Percentiles rank a stretch among this genome's conserved stretches.
Evolutionary conservation across 169 alveolate species (phyloP).

Genomic region (Plasmodium fragile): DNA sequence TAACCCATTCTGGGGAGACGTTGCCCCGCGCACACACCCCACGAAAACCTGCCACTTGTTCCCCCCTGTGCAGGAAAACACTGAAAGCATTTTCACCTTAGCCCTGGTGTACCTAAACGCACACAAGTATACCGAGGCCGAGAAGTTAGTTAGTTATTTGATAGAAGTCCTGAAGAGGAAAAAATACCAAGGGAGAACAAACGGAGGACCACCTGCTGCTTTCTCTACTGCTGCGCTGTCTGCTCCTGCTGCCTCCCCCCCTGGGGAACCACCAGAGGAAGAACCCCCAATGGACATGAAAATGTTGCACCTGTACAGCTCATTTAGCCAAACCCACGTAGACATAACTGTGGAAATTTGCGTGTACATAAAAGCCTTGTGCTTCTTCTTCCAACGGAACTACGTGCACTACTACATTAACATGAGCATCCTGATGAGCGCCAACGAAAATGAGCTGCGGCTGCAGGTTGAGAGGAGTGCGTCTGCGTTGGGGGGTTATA

Average conservation of each 20-base stretch:
- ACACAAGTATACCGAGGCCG: constrained; percentile 29
- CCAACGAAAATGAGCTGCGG: constrained; percentile 20
- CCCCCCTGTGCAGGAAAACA: constrained; percentile 20
- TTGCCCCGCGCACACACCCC: background rate
- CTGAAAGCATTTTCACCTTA: constrained; percentile 49
- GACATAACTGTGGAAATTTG: constrained; percentile 36
- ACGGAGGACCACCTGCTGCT: background rate
- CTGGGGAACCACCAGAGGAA: background rate
- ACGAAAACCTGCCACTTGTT: background rate
- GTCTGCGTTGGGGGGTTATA: background rate
- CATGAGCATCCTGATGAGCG: constrained; percentile 49
- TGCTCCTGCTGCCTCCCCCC: background rate
- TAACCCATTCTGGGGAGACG: background rate
- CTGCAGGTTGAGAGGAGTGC: constrained; percentile 9
- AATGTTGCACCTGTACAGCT: constrained; percentile 25
- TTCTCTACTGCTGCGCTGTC: no score
- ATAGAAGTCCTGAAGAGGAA: constrained; percentile 16
- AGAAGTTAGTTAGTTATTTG: constrained; percentile 19
- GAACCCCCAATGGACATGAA: constrained; percentile 15
- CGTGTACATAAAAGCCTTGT: constrained; percentile 46
- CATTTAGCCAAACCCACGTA: constrained; percentile 20
- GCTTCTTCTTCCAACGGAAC: constrained; percentile 50
- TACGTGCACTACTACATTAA: constrained; percentile 49
- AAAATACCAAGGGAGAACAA: background rate
- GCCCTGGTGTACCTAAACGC: constrained; percentile 22